Base-by-base conservation (phyloP, 2,329 filamentous ascomycete genomes). In the Aspergillus tamarii region DNA sequence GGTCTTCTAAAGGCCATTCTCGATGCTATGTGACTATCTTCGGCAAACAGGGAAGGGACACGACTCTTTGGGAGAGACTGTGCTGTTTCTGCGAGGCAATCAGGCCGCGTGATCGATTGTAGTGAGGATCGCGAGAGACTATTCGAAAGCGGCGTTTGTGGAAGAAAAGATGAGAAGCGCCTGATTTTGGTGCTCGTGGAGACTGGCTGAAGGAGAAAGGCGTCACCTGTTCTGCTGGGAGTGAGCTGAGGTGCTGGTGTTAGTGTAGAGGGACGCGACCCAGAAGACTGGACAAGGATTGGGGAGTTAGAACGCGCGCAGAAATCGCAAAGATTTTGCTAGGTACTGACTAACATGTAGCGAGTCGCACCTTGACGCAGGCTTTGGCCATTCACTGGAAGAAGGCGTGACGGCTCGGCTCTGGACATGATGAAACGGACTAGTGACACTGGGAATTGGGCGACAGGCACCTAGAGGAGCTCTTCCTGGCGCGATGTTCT, bases 401-500 rank as follows among this genome's bases (percentile, higher is more conserved):
- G 55, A 48, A 19, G 34, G 52, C 57, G 32, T 57, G 30, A 41
- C n/a, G 39, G 39, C 39, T 26, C 36, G 26, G 14, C 36, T 21
- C 16, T 41, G 52, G 45, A 28, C 53, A 45, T 53, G 57, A 34
- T 57, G 57, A 21, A 21, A 23, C 6, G 30, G 26, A 59, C 16
- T 21, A 5, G 30, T 26, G 23, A 21, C 55, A 54, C 58, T 48
- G 30, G 53, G 48, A 8, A 34, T 48, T 50, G 55, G 46, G 23
- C 36, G 30, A n/a, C 61, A 64, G 14, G 21, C 30, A 3, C 66
- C 68, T 30, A 65, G 32, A 39, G 67, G 66, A 61, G 61, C 64
- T 57, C 66, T 59, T 36, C 61, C 66, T 52, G 68, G 65, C n/a
- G 36, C 52, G 14, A 71, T 60, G 23, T 61, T 67, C 14, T 64